Evolutionary conservation across 2,329 filamentous ascomycete genomes (phyloP).

Genomic region (Aspergillus pseudonomiae): DNA sequence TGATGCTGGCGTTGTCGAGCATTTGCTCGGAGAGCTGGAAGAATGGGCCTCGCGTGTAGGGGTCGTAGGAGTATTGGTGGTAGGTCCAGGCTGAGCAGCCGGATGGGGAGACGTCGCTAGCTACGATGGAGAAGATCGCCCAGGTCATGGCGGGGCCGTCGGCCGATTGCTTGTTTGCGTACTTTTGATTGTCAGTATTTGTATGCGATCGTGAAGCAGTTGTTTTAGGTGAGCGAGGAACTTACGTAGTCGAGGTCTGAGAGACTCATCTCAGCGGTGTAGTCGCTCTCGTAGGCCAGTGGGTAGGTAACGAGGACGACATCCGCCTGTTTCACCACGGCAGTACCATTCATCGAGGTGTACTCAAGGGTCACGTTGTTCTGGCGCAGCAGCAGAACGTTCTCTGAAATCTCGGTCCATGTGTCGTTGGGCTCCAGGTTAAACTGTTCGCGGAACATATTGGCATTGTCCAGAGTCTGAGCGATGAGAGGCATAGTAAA

Average conservation of each 20-base stretch:
- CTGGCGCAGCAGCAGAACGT: slow-evolving; percentile 60
- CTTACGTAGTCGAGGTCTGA: slow-evolving; percentile 65
- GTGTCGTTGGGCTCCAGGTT: slow-evolving; percentile 59
- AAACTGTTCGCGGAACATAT: slow-evolving; percentile 60
- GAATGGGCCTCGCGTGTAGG: slow-evolving; percentile 68
- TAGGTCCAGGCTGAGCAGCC: slow-evolving; percentile 72
- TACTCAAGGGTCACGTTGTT: slow-evolving; percentile 68
- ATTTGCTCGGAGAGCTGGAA: slow-evolving; percentile 73
- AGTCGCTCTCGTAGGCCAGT: slow-evolving; percentile 59
- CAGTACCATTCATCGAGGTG: slow-evolving; percentile 66
- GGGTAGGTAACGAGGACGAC: slow-evolving; percentile 69
- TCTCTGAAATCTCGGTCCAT: slow-evolving; percentile 59
- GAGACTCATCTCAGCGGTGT: slow-evolving; percentile 52
- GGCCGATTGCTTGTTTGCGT: slow-evolving; percentile 68
- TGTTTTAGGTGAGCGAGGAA: slow-evolving; percentile 2
- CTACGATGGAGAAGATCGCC: slow-evolving; percentile 68
- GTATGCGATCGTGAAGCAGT: neutral
- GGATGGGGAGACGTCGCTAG: slow-evolving; percentile 65
- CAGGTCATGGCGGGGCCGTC: slow-evolving; percentile 76
- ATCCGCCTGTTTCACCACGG: slow-evolving; percentile 71
- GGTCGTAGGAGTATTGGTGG: slow-evolving; percentile 63
- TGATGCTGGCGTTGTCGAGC: slow-evolving; percentile 60
- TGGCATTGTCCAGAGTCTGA: slow-evolving; percentile 59
- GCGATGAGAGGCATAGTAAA: slow-evolving; percentile 68
- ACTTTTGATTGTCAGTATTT: slow-evolving; percentile 41